Base-by-base conservation (phyloP, 164 flowering plant species). In the Berberis thunbergii region DNA sequence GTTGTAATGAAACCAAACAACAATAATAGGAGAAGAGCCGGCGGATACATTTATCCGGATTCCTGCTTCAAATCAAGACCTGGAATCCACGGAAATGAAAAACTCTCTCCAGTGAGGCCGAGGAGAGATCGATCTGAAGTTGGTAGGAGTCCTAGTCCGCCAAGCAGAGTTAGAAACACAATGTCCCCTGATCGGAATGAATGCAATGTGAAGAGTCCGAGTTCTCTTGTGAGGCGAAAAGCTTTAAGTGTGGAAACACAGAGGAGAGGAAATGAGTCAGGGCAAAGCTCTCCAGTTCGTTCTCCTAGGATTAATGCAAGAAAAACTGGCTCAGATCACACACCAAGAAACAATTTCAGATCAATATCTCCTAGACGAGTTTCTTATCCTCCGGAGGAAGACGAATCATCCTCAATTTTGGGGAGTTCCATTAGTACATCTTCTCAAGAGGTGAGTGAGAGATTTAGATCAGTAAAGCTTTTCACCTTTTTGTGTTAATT, bases 1-100 rank as follows among this genome's bases (percentile, higher is more conserved):
- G 86, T 89, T 12, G 71, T 84, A 10, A 83, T 83, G 84, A 81
- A 67, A 62, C 86, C 94, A 6, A 68, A 79, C n/a, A 52, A 52
- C 10, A 1, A 2, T 8, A 1, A 10, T 5, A n/a, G 54, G 12
- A 50, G 54, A 50, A 50, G 3, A 26, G 26, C 26, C 26, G 26
- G 26, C 7, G 54, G 42, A 77, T 74, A 64, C 72, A 80, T 0
- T 69, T 71, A 26, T 72, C 81, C 54, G 11, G 13, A 12, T 7
- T 57, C 79, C 1, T 71, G 72, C 57, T 65, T 63, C 54, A 73
- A 74, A 72, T 70, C 85, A 11, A 76, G 65, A 63, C 43, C 70
- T 71, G 83, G 65, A 73, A 73, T 4, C 6, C 54, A 13, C 4
- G 13, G 54, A 52, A 52, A 52, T 10, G 54, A 52, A 7, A 40